phyloP scores from a whole-genome alignment of 2,329 filamentous ascomycete species.

The Diaporthe amygdali region DNA sequence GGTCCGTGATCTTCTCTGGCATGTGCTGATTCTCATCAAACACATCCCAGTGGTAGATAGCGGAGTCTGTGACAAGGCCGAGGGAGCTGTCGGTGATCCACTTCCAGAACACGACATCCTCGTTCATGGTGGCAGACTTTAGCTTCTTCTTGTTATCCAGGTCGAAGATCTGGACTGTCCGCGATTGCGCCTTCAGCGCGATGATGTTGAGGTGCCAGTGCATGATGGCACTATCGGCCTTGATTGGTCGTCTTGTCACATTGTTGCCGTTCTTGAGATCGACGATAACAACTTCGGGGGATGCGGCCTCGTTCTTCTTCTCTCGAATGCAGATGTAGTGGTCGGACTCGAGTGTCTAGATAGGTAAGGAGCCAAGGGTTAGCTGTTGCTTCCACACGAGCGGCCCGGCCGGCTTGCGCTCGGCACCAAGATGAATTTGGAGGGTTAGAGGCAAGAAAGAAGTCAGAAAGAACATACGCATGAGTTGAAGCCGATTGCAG shows the following conservation, averaged over 20 bases:
- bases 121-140: constrained; percentile 94
- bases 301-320: constrained; percentile 82
- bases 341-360: constrained; percentile 95
- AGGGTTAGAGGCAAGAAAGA: constrained; percentile 2
- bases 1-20: constrained; percentile 91
- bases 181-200: constrained; percentile 90
- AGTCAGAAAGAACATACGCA: constrained; percentile 64
- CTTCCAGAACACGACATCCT: constrained; percentile 99
- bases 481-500: constrained; percentile 81
- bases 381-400: constrained; percentile 16
- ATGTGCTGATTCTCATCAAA: constrained; percentile 80
- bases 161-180: constrained; percentile 98
- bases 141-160: constrained; percentile 91
- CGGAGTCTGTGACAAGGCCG: constrained; percentile 87
- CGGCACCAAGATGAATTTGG: constrained; percentile 26
- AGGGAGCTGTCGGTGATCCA: constrained; percentile 93
- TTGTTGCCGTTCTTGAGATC: constrained; percentile 98
- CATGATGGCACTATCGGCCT: constrained; percentile 99
- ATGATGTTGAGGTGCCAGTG: constrained; percentile 97
- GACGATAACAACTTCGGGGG: constrained; percentile 95
- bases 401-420: constrained; percentile 16
- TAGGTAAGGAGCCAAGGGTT: constrained; percentile 1
- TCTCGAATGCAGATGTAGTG: constrained; percentile 95
- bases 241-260: constrained; percentile 92
- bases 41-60: constrained; percentile 98